Evolutionary conservation across 768 basidiomycete genomes (phyloP).

Genomic region (Boletus bicolor): DNA sequence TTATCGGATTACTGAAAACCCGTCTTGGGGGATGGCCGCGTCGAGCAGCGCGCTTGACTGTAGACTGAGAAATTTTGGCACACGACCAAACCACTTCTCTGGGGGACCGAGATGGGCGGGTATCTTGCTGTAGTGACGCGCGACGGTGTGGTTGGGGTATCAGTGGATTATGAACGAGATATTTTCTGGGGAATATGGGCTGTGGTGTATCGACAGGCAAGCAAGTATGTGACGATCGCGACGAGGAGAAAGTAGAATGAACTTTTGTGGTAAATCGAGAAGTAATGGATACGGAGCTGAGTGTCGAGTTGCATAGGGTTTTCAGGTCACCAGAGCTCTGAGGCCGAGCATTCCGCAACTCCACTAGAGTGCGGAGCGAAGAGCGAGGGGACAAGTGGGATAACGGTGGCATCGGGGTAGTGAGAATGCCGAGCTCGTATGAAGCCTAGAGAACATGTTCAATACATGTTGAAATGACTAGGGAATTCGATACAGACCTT

Average conservation of each 20-base stretch:
- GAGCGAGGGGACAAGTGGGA: conserved; percentile 18
- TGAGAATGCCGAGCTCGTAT: conserved; percentile 23
- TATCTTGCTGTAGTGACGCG: conserved; percentile 7
- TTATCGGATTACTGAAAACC: conserved; percentile 22
- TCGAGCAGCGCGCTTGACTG: conserved; percentile 27
- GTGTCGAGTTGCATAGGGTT: conserved; percentile 15
- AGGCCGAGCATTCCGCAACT: neutral
- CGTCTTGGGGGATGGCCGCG: conserved; percentile 18
- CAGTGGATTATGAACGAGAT: conserved; percentile 2
- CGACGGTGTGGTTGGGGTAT: conserved; percentile 12
- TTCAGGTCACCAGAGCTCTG: conserved; percentile 15
- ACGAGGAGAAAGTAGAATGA: conserved; percentile 2
- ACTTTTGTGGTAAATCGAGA: conserved; percentile 17
- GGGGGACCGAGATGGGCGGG: conserved; percentile 1
- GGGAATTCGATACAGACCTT: conserved; percentile 13
- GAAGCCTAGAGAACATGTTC: conserved; percentile 11
- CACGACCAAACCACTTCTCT: conserved; percentile 28
- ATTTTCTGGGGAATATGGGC: conserved; percentile 3
- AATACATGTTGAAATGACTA: neutral
- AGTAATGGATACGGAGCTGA: conserved; percentile 21
- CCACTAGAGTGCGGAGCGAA: conserved; percentile 27
- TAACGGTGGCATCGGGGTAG: neutral
- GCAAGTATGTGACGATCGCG: conserved; percentile 3
- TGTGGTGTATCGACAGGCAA: conserved; percentile 8
- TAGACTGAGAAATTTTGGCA: conserved; percentile 31